Evolutionary conservation across 148 eudicot genomes (phyloP), one percentile per base, ranked within the genome.

Genomic region (Gaultheria prostrata): DNA sequence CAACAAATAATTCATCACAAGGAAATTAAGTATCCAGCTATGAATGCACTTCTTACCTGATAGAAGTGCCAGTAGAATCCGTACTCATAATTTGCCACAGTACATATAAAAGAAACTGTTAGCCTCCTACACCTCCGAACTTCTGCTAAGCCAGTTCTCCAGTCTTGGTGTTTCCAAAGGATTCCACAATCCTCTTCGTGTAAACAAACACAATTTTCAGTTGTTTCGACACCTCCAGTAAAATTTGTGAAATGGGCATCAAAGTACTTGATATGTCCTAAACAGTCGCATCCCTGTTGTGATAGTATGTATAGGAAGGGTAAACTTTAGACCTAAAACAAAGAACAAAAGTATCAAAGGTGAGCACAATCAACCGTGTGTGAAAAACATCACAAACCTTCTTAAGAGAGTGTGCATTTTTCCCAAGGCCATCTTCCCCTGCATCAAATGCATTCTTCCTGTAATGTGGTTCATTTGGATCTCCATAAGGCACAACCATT

Each of bases 381-480:
- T 6, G 35, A 81, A 21, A 30, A 67, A 33, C 7, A 65, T 65
- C 39, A 32, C 81, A 70, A 77, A 96, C 99, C 98, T 94, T 95
- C 88, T 97, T 97, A 46, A 97, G 92, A 84, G 99, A 97, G 83
- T 97, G 99, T 24, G 98, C 98, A 92, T 93, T 97, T 87, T 91
- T 97, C 8, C 98, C 99, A 45, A 97, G 90, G 21, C 99, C 99
- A 88, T 97, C 99, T 92, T 97, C 99, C 57, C 99, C 98, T 49
- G 99, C 99, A 93, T 95, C 99, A 92, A 97, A 97, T 85, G 99
- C 99, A 91, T 97, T 97, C 86, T 97, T 97, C 83, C 98, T 95
- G 87, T 97, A 97, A 89, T 97, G 99, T 49, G 99, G 99, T 70
- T 95, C 99, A 88, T 95, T 93, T 74, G 99, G 98, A 92, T 97